Base-by-base conservation (phyloP, 2,329 filamentous ascomycete species). In the Venturia pyrina region DNA sequence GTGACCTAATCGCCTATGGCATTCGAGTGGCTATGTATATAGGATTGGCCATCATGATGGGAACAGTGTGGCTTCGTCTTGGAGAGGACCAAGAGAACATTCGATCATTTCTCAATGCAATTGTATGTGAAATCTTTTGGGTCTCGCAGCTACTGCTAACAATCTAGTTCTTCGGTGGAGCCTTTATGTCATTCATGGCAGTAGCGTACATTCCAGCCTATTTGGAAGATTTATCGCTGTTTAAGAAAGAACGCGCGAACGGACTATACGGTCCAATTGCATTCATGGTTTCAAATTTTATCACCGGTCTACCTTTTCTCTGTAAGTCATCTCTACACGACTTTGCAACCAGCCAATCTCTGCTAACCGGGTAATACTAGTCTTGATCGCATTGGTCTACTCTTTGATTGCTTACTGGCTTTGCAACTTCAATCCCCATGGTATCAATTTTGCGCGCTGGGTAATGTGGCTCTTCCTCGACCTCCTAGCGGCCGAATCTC, bases 391-490 rank as follows among this genome's bases (percentile, higher is more conserved):
- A 0, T 68, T 92, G 8, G 77, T 93, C 65, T 96, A 93, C 79
- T 90, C 88, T 0, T 73, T 87, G 28, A 83, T 95, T 65, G 84
- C 85, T 6, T 95, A 95, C 81, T 96, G 88, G 88, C 84, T 96
- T 0, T 85, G 84, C 62, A 89, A 90, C 76, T 92, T 95, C 77
- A 83, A 83, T 1, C 84, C 88, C 1, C 83, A 80, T 0, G 87
- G 82, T 0, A 67, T 75, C 0, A 86, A 86, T 2, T 96, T 96
- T 78, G 89, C 90, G 76, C 87, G 80, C 40, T 95, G 87, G 85
- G 82, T 92, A 1, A 83, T 93, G 78, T 96, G 90, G 89, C 81
- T 96, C 3, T 95, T 93, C 79, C 83, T 96, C 19, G 90, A 96
- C 72, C 83, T 96, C 0, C 76, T 96, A 1, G 90, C 91, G 0